Evolutionary conservation across 352 stramenopile genomes (phyloP), one percentile per base, ranked within the genome.

Genomic region (Achlya hypogyna): DNA sequence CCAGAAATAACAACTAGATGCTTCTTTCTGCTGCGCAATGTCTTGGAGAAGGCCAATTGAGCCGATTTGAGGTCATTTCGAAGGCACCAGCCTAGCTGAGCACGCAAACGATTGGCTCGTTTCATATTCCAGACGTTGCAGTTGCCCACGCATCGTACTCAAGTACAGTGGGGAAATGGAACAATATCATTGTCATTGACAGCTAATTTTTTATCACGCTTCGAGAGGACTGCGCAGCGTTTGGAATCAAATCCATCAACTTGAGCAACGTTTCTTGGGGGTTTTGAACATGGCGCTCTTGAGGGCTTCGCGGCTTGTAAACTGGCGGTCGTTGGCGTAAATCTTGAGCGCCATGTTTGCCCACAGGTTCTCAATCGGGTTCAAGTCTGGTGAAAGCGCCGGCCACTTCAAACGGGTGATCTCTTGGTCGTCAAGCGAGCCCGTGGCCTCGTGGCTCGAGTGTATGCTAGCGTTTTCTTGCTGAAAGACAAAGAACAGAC

Each of bases 281-380:
- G n/a, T 66, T 1, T 23, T 43, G 29, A 20, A 16, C 6, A 38
- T 66, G 45, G n/a, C 65, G 31, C n/a, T 47, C 27, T 20, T 20
- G 27, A 18, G 78, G 31, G 54, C 63, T 1, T 78, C 34, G 14
- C 6, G 6, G 14, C 6, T 42, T 6, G 6, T 14, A 14, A 16
- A 42, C 42, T 65, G 38, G 12, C 4, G 12, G 9, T 38, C 59
- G 35, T 59, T 5, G 10, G 1, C 59, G 23, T 65, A 58, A n/a
- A 65, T 38, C 9, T 12, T 16, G 0, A n/a, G 59, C 1, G 59
- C 59, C 1, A 65, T 25, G 22, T 6, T 4, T 18, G 35, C 59
- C 59, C 59, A 65, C 10, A 65, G 6, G 29, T 65, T 65, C 5
- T 53, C 59, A 65, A 65, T 65, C 35, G 59, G 38, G 47, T 65